A percentile compares a stretch with the other conserved stretches of the same genome.
These are phyloP conservation scores for Choiromyces venosus DNA, from an alignment of 495 filamentous ascomycete species.

Conservation along the genomic window DNA sequence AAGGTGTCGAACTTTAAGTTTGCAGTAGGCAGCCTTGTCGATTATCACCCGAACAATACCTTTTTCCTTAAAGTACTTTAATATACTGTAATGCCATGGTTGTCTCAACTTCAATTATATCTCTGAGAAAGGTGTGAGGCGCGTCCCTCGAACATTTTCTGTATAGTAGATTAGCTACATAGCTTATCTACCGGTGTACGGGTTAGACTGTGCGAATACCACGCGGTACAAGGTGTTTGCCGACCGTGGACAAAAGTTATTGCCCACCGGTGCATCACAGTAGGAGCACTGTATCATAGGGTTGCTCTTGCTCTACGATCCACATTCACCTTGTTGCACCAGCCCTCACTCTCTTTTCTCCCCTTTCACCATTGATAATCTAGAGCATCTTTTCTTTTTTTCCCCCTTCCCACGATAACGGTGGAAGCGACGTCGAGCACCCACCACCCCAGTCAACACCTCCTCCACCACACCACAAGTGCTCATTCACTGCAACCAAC, in stretches of 20 bases:
- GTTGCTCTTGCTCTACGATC: not conserved
- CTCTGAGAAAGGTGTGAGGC: not conserved
- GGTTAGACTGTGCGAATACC: not conserved
- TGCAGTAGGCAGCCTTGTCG: not conserved
- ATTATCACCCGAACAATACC: not conserved
- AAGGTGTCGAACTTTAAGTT: not conserved
- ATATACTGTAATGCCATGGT: no score
- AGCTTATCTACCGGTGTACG: not conserved
- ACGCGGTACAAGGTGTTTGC: not conserved
- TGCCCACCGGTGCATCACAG: no score
- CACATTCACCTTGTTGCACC: not conserved
- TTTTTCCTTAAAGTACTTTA: no score
- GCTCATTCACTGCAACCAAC: not conserved
- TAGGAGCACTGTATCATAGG: no score
- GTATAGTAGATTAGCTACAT: not conserved
- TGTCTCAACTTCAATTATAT: not conserved
- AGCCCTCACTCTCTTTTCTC: not conserved
- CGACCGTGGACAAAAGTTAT: not conserved
- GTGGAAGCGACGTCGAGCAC: not conserved
- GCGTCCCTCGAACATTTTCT: not conserved
- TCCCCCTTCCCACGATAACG: not conserved
- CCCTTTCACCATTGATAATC: not conserved
- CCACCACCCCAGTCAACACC: not conserved
- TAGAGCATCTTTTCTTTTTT: not conserved
- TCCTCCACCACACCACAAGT: slow-evolving; percentile 2